phyloP scores from a whole-genome alignment of 2,329 filamentous ascomycete species.

The Nothophaeocryptopus gaeumannii region DNA sequence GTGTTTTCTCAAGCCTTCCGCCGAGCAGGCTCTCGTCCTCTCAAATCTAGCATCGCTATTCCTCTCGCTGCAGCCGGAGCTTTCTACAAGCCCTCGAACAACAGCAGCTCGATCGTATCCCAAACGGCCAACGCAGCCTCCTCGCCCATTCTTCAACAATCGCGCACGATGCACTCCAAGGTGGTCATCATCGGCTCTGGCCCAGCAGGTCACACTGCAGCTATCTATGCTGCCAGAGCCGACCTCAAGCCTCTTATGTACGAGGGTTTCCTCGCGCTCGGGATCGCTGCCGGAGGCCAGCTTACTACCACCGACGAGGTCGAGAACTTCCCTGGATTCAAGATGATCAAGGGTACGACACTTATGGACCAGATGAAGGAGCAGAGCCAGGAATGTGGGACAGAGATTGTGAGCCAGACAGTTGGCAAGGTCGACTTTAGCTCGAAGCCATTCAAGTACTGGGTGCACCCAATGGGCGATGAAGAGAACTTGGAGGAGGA shows the following conservation, averaged over 20 bases:
- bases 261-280: slow-evolving; percentile 96
- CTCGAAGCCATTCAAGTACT: slow-evolving; percentile 83
- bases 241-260: slow-evolving; percentile 94
- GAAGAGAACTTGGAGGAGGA: slow-evolving; percentile 66
- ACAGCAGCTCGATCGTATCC: slow-evolving; percentile 33
- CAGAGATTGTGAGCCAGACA: slow-evolving; percentile 88
- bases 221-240: slow-evolving; percentile 91
- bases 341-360: slow-evolving; percentile 78
- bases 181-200: slow-evolving; percentile 80
- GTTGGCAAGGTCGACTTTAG: slow-evolving; percentile 84
- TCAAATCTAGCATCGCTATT: slow-evolving; percentile 70
- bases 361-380: slow-evolving; percentile 95
- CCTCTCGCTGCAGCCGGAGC: slow-evolving; percentile 70
- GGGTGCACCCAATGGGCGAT: slow-evolving; percentile 71
- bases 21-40: slow-evolving; percentile 59
- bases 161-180: slow-evolving; percentile 81
- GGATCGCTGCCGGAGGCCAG: slow-evolving; percentile 92
- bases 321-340: slow-evolving; percentile 97
- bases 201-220: slow-evolving; percentile 94
- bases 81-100: slow-evolving; percentile 51
- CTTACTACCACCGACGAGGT: slow-evolving; percentile 97
- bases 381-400: slow-evolving; percentile 89
- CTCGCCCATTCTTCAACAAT: slow-evolving; percentile 27
- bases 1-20: slow-evolving; percentile 85
- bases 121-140: slow-evolving; percentile 27